A percentile compares a stretch with the other conserved stretches of the same genome.
phyloP scores from a whole-genome alignment of 2,329 filamentous ascomycete species.

The Phyllosticta ampelicida region DNA sequence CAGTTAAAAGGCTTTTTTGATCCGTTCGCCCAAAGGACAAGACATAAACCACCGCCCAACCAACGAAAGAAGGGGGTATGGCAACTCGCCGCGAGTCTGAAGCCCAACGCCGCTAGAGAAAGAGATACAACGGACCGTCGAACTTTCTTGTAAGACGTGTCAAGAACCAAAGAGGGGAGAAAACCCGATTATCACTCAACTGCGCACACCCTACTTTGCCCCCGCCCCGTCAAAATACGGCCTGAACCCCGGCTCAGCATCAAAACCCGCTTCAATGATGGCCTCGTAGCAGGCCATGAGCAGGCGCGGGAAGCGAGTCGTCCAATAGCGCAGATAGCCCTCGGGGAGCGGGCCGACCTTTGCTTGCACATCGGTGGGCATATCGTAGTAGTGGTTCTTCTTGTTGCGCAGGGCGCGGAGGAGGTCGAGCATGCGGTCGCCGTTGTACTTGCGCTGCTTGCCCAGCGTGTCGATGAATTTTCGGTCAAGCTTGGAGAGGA shows the following conservation, averaged over 20 bases:
- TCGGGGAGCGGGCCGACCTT: constrained; percentile 65
- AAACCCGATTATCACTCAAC: no score
- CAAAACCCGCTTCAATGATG: constrained; percentile 54
- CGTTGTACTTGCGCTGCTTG: constrained; percentile 92
- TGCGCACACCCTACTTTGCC: not conserved
- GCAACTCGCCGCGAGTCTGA: no score
- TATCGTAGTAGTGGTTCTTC: constrained; percentile 95
- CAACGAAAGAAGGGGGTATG: no score
- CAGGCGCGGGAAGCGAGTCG: constrained; percentile 63
- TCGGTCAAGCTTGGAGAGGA: constrained; percentile 62
- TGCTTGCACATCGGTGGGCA: constrained; percentile 67
- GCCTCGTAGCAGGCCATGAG: constrained; percentile 70
- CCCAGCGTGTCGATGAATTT: constrained; percentile 82
- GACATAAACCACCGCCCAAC: no score
- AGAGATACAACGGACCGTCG: no score
- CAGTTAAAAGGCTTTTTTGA: no score
- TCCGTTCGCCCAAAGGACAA: no score
- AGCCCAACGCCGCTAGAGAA: no score
- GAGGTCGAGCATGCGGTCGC: constrained; percentile 70
- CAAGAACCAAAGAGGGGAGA: no score
- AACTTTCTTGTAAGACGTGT: no score
- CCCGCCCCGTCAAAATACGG: constrained; percentile 49
- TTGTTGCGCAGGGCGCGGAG: constrained; percentile 87
- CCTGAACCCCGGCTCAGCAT: constrained; percentile 54
- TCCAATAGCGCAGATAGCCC: constrained; percentile 79